Base-by-base conservation (phyloP, 768 basidiomycete species). In the Tulasnella sp. region DNA sequence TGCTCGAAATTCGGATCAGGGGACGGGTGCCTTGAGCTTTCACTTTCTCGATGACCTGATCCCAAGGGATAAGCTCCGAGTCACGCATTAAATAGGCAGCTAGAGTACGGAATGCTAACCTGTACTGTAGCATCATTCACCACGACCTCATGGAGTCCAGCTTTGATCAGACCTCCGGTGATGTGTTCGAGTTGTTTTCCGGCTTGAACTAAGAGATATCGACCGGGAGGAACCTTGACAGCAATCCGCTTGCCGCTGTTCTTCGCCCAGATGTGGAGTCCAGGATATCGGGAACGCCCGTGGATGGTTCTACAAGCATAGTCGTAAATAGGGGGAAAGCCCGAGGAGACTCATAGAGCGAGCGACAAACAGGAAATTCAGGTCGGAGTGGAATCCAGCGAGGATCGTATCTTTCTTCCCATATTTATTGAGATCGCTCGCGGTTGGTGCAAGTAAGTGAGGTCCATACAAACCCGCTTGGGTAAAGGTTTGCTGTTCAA, bases 181-280 rank as follows among this genome's bases (percentile, higher is more conserved):
- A 95, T 84, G 82, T 94, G 93, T 81, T 97, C 96, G 14, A 99
- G 87, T 81, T 99, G 96, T 83, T 96, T 97, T 52, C 96, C 96
- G 1, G 96, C 96, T 83, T 99, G 96, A 0, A 99, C 94, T 17
- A 99, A 88, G 40, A 99, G 87, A 81, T 91, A 90, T 52, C 90
- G 88, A 69, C 90, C 90, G 3, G 88, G 85, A 0, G 96, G 96
- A 71, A 99, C 94, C 80, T 87, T 89, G 67, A 97, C 96, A 1
- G 91, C 86, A 77, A 98, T 93, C 17, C 93, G 90, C 82, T 93
- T 94, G 38, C 96, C 96, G 0, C 91, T 91, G 81, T 98, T 97
- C 45, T 96, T 88, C 17, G 94, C 96, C 96, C 96, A 97, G 72
- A 98, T 93, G 82, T 97, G 88, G 31, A 97, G 86, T 36, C 93